Base-by-base conservation (phyloP, 1,284 basidiomycete genomes). In the Moniliophthora roreri region DNA sequence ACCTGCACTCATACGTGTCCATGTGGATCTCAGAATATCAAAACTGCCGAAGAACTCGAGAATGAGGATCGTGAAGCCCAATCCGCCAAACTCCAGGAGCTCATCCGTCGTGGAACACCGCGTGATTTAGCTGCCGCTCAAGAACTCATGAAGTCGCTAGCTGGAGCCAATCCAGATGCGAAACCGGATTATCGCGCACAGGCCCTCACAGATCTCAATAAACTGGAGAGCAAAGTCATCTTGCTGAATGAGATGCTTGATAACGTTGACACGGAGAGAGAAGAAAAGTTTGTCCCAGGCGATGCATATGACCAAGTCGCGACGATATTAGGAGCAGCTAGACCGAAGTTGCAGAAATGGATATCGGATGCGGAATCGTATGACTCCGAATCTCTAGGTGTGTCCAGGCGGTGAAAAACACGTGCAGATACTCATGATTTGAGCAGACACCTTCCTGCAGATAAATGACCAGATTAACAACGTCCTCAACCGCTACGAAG, bases 271-370 rank as follows among this genome's bases (percentile, higher is more conserved):
- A 76, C 68, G 5, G 66, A 71, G 46, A 70, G 80, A 48, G 85
- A 88, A 7, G 93, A 95, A 71, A 76, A 72, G 58, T 89, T 93
- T 61, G 89, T 82, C n/a, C 67, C 80, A 48, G 97, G 97, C 4
- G 97, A 99, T 69, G 95, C 87, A 2, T 99, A 98, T 65, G 92
- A 98, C 73, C 96, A 99, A 88, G 94, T 99, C 7, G 90, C 95
- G 0, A 74, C 81, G 1, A 88, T 97, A 46, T 82, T 98, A 39
- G 79, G 78, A 24, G 83, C 82, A 47, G 95, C 96, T 2, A 82
- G 96, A 53, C 97, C 97, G 0, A 95, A 93, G 70, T 85, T 99
- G 48, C 97, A 99, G 68, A 96, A 95, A 63, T 98, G 96, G 96
- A 93, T 99, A 58, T 91, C 89, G n/a, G 93, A 98, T 61, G 95